phyloP scores from a whole-genome alignment of 2,329 filamentous ascomycete species.

The Aspergillus pseudoglaucus region DNA sequence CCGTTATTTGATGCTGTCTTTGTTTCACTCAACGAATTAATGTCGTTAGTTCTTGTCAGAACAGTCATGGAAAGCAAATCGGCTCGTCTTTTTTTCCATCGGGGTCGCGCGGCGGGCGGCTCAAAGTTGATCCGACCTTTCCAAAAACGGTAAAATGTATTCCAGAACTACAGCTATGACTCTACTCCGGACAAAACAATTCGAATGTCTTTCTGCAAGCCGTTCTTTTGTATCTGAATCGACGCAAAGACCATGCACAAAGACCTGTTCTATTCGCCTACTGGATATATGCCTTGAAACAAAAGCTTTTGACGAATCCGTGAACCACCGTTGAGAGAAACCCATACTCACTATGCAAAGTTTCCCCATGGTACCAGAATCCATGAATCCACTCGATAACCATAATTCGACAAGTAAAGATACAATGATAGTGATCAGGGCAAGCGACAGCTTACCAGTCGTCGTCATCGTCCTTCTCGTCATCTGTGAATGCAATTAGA shows the following conservation, averaged over 20 bases:
- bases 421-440: neutral
- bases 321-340: neutral
- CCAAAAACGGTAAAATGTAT: neutral
- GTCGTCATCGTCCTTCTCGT: conserved; percentile 42
- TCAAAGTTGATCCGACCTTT: conserved; percentile 33
- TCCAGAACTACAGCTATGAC: no score
- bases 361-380: neutral
- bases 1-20: conserved; percentile 1
- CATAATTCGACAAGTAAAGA: neutral
- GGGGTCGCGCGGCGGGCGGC: conserved; percentile 5
- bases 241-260: no score
- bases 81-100: neutral
- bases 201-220: no score
- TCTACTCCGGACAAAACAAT: no score
- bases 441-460: conserved; percentile 33
- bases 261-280: no score
- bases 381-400: conserved; percentile 7
- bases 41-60: neutral
- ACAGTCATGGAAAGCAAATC: neutral
- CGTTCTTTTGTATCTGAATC: no score
- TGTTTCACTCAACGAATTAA: conserved; percentile 8
- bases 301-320: neutral
- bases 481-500: conserved; percentile 33
- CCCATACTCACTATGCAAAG: no score
- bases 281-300: neutral